These are phyloP conservation scores for Aphanomyces stellatus DNA, from an alignment of 352 stramenopile species.

Conservation along the genomic window DNA sequence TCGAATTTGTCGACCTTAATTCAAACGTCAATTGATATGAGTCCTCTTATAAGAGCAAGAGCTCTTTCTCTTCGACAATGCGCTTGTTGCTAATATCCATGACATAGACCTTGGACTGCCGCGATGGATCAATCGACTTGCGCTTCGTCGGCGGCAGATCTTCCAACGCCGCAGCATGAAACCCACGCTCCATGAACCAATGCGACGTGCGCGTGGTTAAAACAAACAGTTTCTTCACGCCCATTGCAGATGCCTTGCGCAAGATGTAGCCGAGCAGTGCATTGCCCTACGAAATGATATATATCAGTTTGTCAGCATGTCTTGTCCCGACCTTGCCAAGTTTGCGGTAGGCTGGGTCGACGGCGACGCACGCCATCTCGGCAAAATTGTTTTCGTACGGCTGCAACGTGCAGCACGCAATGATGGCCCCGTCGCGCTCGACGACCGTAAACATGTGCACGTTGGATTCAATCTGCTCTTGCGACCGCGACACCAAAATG, in stretches of 20 bases:
- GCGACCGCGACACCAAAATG: conserved; percentile 77
- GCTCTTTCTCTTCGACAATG: conserved; percentile 74
- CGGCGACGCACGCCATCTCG: conserved; percentile 86
- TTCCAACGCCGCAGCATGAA: conserved; percentile 84
- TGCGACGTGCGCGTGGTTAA: conserved; percentile 97
- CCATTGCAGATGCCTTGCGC: conserved; percentile 74
- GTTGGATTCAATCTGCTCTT: conserved; percentile 85
- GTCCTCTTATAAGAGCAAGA: conserved; percentile 35
- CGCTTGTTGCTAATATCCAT: conserved; percentile 82
- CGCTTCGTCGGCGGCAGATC: conserved; percentile 77
- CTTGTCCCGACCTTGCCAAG: conserved; percentile 49
- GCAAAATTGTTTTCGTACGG: conserved; percentile 85
- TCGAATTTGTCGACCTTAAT: background rate
- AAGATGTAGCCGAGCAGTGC: conserved; percentile 88
- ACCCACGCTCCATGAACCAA: conserved; percentile 97
- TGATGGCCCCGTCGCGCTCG: conserved; percentile 82
- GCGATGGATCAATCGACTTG: conserved; percentile 67
- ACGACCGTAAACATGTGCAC: conserved; percentile 84
- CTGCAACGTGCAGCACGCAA: conserved; percentile 82
- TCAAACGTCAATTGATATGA: background rate
- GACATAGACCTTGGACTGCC: conserved; percentile 84
- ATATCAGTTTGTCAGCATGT: background rate
- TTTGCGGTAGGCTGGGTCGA: conserved; percentile 81
- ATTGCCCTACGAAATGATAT: conserved; percentile 48
- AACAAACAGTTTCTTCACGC: conserved; percentile 92